A percentile compares a stretch with the other conserved stretches of the same genome.
Conservation (phyloP, 1,139 yeast species). For the Candida labiduridarum region DNA sequence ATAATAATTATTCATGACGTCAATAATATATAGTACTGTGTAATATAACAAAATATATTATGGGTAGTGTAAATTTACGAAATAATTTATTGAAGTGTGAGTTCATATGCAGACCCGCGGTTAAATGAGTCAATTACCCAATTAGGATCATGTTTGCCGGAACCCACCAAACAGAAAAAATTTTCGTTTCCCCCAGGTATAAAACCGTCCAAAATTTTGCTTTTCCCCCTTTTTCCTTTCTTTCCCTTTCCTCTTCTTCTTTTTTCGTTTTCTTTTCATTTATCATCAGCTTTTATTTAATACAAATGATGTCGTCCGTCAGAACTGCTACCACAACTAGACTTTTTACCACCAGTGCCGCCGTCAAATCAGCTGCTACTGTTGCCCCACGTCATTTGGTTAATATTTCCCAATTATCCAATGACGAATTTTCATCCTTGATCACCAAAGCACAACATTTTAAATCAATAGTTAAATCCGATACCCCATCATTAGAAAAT, state of each 20-base stretch:
- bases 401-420: slow-evolving; percentile 73
- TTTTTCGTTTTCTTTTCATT: background rate
- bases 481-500: slow-evolving; percentile 41
- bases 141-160: slow-evolving; percentile 8
- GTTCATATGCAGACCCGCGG: slow-evolving; percentile 15
- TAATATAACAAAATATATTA: too few relatives aligned
- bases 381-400: slow-evolving; percentile 66
- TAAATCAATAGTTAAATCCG: slow-evolving; percentile 57
- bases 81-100: background rate
- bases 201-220: background rate
- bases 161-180: slow-evolving; percentile 5
- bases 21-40: background rate
- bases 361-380: slow-evolving; percentile 2
- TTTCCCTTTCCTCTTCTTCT: background rate
- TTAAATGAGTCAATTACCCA: slow-evolving; percentile 13
- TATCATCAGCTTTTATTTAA: background rate
- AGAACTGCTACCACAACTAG: slow-evolving; percentile 14
- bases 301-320: slow-evolving; percentile 12
- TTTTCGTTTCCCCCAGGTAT: slow-evolving; percentile 7
- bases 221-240: background rate
- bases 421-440: slow-evolving; percentile 66
- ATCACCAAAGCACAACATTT: slow-evolving; percentile 68
- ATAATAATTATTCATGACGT: slow-evolving; percentile 5
- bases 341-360: slow-evolving; percentile 14
- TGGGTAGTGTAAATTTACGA: background rate